Percentiles rank a stretch among this genome's conserved stretches.
These are phyloP conservation scores for Blastobotrys buckinghamii DNA, from an alignment of 1,139 yeast species.

Conservation along the genomic window DNA sequence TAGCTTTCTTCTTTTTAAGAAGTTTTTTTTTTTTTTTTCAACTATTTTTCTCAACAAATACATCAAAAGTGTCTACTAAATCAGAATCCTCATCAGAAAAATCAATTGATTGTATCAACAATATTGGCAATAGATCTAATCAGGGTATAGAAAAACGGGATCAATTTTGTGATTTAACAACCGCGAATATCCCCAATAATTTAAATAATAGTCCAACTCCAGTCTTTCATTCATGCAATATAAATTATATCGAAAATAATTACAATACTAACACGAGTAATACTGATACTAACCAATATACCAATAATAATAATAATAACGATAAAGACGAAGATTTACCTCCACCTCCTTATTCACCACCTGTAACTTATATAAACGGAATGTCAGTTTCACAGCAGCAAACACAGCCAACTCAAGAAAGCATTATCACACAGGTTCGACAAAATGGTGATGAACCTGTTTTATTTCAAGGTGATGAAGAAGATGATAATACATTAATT, in stretches of 20 bases:
- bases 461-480: constrained; percentile 7
- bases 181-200: neutral
- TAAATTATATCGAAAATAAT: neutral
- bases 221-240: neutral
- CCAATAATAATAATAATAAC: too few relatives aligned
- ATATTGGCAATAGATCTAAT: neutral
- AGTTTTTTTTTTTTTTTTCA: too few relatives aligned
- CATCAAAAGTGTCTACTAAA: neutral
- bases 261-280: neutral
- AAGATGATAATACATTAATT: constrained; percentile 34
- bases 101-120: neutral
- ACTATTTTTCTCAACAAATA: too few relatives aligned
- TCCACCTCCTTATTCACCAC: constrained; percentile 31
- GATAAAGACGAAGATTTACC: constrained; percentile 15
- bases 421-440: constrained; percentile 32
- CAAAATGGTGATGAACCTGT: neutral
- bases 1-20: too few relatives aligned
- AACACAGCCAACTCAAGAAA: constrained; percentile 13
- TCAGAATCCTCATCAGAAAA: neutral
- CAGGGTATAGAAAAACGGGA: neutral
- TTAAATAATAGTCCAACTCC: neutral
- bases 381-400: constrained; percentile 22
- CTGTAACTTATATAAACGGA: constrained; percentile 19
- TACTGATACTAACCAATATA: too few relatives aligned
- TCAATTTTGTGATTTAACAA: neutral